Evolutionary conservation across 495 filamentous ascomycete species (phyloP).

Genomic region (Amniculicola lignicola): DNA sequence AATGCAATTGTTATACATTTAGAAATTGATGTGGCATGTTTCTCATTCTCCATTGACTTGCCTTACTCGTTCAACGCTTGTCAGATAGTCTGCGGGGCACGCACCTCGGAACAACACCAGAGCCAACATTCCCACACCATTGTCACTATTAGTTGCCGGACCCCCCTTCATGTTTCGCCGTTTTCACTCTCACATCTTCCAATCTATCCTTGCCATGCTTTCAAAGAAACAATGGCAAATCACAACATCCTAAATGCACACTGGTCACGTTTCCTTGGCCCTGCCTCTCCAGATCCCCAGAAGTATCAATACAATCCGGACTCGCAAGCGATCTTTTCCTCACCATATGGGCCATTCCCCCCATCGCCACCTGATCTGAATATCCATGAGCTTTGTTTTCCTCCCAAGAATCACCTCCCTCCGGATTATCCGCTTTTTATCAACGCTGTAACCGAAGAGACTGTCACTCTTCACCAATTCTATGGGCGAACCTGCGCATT

Average conservation of each 20-base stretch:
- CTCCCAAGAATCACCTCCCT: slow-evolving; percentile 16
- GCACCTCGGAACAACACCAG: neutral
- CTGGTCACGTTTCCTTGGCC: slow-evolving; percentile 18
- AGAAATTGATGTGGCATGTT: no score
- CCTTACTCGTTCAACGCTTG: neutral
- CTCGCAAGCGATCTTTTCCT: slow-evolving; percentile 10
- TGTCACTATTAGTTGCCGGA: neutral
- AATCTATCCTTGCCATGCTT: neutral
- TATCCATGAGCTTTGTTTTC: slow-evolving; percentile 25
- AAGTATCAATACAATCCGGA: slow-evolving; percentile 9
- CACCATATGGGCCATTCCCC: slow-evolving; percentile 22
- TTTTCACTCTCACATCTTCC: neutral
- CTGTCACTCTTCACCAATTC: slow-evolving; percentile 19
- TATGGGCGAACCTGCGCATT: slow-evolving; percentile 12
- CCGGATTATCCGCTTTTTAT: slow-evolving; percentile 23
- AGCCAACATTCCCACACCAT: neutral
- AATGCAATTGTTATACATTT: no score
- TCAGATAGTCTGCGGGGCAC: neutral
- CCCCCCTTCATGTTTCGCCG: neutral
- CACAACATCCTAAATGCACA: slow-evolving; percentile 11
- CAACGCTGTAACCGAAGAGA: slow-evolving; percentile 9
- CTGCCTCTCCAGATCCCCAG: slow-evolving; percentile 11
- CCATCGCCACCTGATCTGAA: slow-evolving; percentile 14
- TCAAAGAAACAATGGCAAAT: no score
- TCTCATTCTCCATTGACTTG: no score